Conservation (phyloP, 495 filamentous ascomycete species). For the Massariosphaeria phaeospora region DNA sequence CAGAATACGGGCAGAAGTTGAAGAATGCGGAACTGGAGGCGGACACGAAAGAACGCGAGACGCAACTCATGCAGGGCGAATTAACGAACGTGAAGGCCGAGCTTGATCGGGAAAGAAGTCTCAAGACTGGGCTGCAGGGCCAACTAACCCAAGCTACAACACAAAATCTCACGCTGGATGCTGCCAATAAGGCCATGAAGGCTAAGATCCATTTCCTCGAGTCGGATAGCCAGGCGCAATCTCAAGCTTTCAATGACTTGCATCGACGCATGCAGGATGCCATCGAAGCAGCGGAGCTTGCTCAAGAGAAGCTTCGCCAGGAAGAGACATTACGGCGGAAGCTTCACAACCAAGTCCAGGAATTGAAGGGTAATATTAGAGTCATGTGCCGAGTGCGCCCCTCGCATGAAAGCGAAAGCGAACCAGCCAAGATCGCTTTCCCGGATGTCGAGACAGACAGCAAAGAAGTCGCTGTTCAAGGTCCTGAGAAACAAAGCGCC, state of each 20-base stretch:
- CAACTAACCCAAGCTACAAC: conserved; percentile 61
- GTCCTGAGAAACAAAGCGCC: conserved; percentile 77
- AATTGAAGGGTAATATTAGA: conserved; percentile 97
- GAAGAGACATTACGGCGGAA: conserved; percentile 90
- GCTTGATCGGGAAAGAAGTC: conserved; percentile 48
- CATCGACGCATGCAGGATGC: conserved; percentile 75
- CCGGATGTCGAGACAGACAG: conserved; percentile 72
- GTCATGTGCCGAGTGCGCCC: conserved; percentile 98
- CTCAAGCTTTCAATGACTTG: conserved; percentile 69
- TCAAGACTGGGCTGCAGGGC: conserved; percentile 52
- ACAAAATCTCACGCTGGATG: conserved; percentile 64
- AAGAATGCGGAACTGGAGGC: conserved; percentile 60
- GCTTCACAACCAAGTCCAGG: conserved; percentile 95
- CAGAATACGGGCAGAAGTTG: conserved; percentile 56
- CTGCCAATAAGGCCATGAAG: conserved; percentile 64
- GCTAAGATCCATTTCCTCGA: conserved; percentile 82
- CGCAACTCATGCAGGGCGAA: conserved; percentile 51
- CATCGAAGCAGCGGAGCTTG: conserved; percentile 57
- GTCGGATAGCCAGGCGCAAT: conserved; percentile 79
- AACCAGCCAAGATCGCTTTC: conserved; percentile 64
- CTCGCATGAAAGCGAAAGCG: conserved; percentile 50
- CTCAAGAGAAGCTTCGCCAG: conserved; percentile 76
- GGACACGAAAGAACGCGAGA: conserved; percentile 56
- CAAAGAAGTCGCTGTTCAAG: conserved; percentile 78
- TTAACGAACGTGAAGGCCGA: conserved; percentile 49